A percentile compares a stretch with the other conserved stretches of the same genome.
These are phyloP conservation scores for Tardiomyces blankii DNA, from an alignment of 1,139 yeast genomes.

Conservation along the genomic window DNA sequence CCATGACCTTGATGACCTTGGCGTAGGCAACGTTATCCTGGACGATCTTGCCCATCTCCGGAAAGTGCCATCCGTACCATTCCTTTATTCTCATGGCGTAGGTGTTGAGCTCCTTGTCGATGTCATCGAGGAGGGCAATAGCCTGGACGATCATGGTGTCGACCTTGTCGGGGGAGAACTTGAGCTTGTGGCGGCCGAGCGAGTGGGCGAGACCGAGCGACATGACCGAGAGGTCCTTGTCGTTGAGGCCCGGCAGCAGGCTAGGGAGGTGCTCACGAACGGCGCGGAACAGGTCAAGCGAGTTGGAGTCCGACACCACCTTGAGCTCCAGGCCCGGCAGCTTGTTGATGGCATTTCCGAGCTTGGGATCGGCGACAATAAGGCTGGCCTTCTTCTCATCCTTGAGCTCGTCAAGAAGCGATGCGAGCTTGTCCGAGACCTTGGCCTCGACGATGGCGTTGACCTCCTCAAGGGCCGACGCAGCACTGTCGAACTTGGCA, in stretches of 20 bases:
- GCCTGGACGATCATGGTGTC: slow-evolving; percentile 99
- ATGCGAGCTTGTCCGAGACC: slow-evolving; percentile 75
- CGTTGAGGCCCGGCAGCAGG: slow-evolving; percentile 85
- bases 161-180: slow-evolving; percentile 94
- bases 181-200: slow-evolving; percentile 93
- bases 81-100: slow-evolving; percentile 96
- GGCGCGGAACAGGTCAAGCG: slow-evolving; percentile 90
- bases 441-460: slow-evolving; percentile 87
- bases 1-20: slow-evolving; percentile 87
- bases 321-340: slow-evolving; percentile 72
- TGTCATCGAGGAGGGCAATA: slow-evolving; percentile 89
- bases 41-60: slow-evolving; percentile 95
- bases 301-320: slow-evolving; percentile 89
- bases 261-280: slow-evolving; percentile 90
- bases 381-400: slow-evolving; percentile 83
- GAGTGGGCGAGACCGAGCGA: slow-evolving; percentile 93
- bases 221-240: slow-evolving; percentile 81
- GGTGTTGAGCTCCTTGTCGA: slow-evolving; percentile 95
- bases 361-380: slow-evolving; percentile 88
- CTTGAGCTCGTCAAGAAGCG: slow-evolving; percentile 66
- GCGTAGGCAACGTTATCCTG: slow-evolving; percentile 64
- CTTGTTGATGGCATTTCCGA: slow-evolving; percentile 94
- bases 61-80: slow-evolving; percentile 99
- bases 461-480: slow-evolving; percentile 93
- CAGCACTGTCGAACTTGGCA: slow-evolving; percentile 89